These are phyloP conservation scores for Yarrowia yakushimensis DNA, from an alignment of 805 yeast species.

Conservation along the genomic window DNA sequence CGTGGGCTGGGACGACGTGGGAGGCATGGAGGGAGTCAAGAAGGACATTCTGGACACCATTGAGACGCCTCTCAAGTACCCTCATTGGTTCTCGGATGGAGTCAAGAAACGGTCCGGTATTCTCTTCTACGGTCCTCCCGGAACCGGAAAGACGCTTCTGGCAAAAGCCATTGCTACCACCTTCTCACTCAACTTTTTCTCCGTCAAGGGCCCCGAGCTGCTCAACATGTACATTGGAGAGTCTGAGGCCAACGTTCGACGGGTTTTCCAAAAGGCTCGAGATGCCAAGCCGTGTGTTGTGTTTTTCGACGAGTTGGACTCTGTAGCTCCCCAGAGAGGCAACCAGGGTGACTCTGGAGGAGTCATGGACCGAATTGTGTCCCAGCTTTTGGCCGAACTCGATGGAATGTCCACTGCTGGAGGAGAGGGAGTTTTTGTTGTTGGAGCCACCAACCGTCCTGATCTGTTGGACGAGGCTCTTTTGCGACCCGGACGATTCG, in stretches of 20 bases:
- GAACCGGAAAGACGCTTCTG: constrained; percentile 92
- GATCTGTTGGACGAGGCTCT: constrained; percentile 92
- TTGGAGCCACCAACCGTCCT: constrained; percentile 98
- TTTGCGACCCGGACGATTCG: constrained; percentile 91
- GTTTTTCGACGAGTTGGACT: constrained; percentile 94
- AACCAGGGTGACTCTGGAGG: constrained; percentile 99
- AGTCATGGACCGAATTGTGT: constrained; percentile 97
- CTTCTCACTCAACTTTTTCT: constrained; percentile 88
- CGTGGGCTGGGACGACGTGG: constrained; percentile 96
- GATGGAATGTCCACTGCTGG: constrained; percentile 90
- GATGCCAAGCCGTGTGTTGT: constrained; percentile 98
- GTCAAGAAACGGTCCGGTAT: constrained; percentile 93
- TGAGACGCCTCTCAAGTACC: constrained; percentile 91
- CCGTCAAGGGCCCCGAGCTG: constrained; percentile 96
- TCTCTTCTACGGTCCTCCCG: constrained; percentile 96
- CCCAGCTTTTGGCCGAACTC: constrained; percentile 88
- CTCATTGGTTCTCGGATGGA: constrained; percentile 82
- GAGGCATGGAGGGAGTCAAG: constrained; percentile 87
- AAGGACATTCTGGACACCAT: constrained; percentile 93
- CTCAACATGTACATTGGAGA: constrained; percentile 98
- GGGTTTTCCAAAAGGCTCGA: constrained; percentile 89
- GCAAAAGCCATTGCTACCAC: constrained; percentile 98
- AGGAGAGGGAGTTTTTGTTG: constrained; percentile 90
- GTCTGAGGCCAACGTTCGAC: constrained; percentile 93
- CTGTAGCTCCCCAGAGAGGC: constrained; percentile 98